Percentiles rank a stretch among this genome's conserved stretches.
These are phyloP conservation scores for Beauveria pseudobassiana DNA, from an alignment of 2,329 filamentous ascomycete species.

Conservation along the genomic window DNA sequence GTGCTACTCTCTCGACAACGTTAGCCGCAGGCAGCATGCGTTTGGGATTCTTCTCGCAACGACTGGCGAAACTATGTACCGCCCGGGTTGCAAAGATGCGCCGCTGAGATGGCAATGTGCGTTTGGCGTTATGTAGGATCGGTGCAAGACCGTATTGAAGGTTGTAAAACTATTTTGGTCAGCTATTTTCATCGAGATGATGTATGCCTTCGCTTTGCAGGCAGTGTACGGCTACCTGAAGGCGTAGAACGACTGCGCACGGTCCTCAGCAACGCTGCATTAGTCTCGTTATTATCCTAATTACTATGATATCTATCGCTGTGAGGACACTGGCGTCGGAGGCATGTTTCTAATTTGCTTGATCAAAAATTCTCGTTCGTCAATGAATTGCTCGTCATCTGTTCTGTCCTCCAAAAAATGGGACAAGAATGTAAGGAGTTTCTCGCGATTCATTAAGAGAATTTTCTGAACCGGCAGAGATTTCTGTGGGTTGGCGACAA, in stretches of 20 bases:
- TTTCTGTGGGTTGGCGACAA: slow-evolving; percentile 97
- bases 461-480: slow-evolving; percentile 94
- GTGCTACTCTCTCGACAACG: slow-evolving; percentile 50
- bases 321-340: slow-evolving; percentile 45
- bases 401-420: slow-evolving; percentile 91
- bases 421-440: slow-evolving; percentile 79
- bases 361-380: slow-evolving; percentile 94
- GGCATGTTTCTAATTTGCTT: slow-evolving; percentile 79
- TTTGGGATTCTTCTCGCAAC: no score
- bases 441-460: slow-evolving; percentile 90
- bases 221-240: no score
- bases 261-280: not conserved
- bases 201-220: no score
- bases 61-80: no score
- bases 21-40: slow-evolving; percentile 13
- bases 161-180: no score
- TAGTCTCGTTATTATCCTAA: not conserved
- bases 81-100: no score
- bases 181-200: no score
- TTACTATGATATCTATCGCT: slow-evolving; percentile 27
- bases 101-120: no score
- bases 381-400: slow-evolving; percentile 96
- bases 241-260: no score
- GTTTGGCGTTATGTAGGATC: no score
- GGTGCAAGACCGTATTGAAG: no score